Percentiles rank a stretch among this genome's conserved stretches.
Evolutionary conservation across 148 eudicot species (phyloP).

Genomic region (Limonium bicolor): DNA sequence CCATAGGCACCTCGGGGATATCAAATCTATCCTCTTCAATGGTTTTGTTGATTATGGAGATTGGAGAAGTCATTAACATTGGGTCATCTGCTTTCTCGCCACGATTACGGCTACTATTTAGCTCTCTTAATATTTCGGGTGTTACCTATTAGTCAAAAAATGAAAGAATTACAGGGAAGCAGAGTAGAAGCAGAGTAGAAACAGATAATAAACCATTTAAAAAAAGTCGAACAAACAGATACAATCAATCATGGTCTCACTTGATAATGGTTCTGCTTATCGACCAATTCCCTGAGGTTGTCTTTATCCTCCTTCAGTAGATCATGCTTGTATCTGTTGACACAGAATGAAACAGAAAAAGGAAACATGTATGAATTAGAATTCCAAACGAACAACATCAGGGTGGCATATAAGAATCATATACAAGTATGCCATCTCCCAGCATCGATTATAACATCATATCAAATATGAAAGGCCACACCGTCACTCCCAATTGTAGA

Average conservation of each 20-base stretch:
- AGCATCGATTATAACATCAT: not conserved
- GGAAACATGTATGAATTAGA: not conserved
- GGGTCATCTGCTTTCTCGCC: slow-evolving; percentile 64
- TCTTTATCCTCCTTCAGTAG: slow-evolving; percentile 62
- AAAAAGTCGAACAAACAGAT: no score
- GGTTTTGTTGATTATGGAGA: slow-evolving; percentile 47
- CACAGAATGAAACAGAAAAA: not conserved
- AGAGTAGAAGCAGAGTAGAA: not conserved
- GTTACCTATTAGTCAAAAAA: slow-evolving; percentile 41
- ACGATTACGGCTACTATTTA: slow-evolving; percentile 64
- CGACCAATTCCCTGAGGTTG: slow-evolving; percentile 34
- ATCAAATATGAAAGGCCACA: not conserved
- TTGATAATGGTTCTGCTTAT: slow-evolving; percentile 51
- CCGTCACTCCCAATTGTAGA: not conserved
- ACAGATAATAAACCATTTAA: not conserved
- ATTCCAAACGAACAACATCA: slow-evolving; percentile 1
- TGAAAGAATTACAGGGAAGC: not conserved
- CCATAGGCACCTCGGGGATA: slow-evolving; percentile 93
- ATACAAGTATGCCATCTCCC: no score
- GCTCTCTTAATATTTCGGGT: slow-evolving; percentile 68
- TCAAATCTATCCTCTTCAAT: slow-evolving; percentile 82
- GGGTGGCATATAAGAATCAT: no score
- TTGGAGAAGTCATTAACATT: slow-evolving; percentile 48
- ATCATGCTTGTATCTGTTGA: slow-evolving; percentile 66
- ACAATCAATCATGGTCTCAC: slow-evolving; percentile 23